Conservation (phyloP, 2,329 filamentous ascomycete genomes). For the Ceratocystis huliohia region DNA sequence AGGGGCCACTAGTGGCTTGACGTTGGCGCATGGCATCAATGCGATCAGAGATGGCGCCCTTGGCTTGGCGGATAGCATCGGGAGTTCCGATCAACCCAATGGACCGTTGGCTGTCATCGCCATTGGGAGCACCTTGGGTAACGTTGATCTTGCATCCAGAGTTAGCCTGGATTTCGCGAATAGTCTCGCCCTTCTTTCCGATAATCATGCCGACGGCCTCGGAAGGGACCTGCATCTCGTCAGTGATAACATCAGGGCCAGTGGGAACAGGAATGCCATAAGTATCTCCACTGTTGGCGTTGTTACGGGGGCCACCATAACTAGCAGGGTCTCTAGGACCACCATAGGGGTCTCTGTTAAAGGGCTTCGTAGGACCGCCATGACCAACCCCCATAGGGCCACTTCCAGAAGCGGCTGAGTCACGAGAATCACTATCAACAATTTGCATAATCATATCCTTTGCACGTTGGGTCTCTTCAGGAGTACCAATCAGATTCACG, state of each 20-base stretch:
- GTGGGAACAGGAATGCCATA: constrained; percentile 20
- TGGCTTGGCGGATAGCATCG: constrained; percentile 67
- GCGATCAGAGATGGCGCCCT: constrained; percentile 79
- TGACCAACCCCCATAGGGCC: constrained; percentile 27
- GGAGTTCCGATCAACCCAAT: constrained; percentile 71
- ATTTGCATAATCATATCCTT: constrained; percentile 88
- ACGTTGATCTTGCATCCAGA: constrained; percentile 95
- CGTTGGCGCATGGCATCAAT: constrained; percentile 49
- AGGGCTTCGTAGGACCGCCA: constrained; percentile 22
- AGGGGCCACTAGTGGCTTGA: constrained; percentile 4
- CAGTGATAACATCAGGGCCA: constrained; percentile 57
- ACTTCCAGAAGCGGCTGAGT: constrained; percentile 30
- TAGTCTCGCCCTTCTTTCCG: constrained; percentile 85
- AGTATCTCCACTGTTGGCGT: constrained; percentile 27
- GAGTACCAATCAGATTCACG: constrained; percentile 76
- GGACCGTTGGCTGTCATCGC: constrained; percentile 60
- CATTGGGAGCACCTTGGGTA: constrained; percentile 58
- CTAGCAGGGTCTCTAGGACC: constrained; percentile 13
- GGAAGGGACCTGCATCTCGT: constrained; percentile 73
- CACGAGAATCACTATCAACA: constrained; percentile 75
- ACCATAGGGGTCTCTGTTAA: constrained; percentile 15
- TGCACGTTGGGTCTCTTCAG: constrained; percentile 59
- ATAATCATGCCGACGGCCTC: constrained; percentile 96
- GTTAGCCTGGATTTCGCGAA: constrained; percentile 79
- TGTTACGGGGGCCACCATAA: constrained; percentile 25